Conservation (phyloP, 1,284 basidiomycete genomes). For the Rhodotorula sp. region DNA sequence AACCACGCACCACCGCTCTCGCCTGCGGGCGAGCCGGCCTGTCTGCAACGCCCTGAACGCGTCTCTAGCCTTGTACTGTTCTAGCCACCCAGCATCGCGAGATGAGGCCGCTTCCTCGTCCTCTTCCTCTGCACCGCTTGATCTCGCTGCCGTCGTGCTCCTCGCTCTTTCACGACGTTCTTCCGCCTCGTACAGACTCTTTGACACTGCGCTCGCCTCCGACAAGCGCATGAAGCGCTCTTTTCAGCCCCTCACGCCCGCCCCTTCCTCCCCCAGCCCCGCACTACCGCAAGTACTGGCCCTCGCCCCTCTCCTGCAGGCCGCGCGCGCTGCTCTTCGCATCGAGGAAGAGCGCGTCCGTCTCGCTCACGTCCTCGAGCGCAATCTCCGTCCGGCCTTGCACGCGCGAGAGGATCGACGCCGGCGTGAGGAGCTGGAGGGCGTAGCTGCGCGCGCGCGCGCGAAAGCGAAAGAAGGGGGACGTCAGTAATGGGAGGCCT, state of each 20-base stretch:
- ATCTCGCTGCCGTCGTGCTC: background rate
- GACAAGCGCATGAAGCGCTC: too few relatives aligned
- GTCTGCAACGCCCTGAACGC: too few relatives aligned
- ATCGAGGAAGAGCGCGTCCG: conserved; percentile 84
- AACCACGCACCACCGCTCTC: background rate
- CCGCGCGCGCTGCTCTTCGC: conserved; percentile 61
- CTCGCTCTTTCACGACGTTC: background rate
- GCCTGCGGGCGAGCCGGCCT: too few relatives aligned
- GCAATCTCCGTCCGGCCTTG: conserved; percentile 78
- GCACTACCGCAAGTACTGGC: conserved; percentile 37
- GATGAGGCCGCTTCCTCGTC: background rate
- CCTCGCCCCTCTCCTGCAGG: conserved; percentile 25
- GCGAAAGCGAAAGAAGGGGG: background rate
- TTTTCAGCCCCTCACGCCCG: background rate
- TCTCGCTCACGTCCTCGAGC: conserved; percentile 83
- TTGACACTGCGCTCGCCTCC: background rate
- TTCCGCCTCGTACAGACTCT: background rate
- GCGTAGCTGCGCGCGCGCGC: conserved; percentile 66
- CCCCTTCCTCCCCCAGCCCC: background rate
- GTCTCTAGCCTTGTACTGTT: too few relatives aligned
- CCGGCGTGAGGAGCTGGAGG: conserved; percentile 86
- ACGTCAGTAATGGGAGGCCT: too few relatives aligned
- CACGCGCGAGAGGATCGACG: conserved; percentile 80
- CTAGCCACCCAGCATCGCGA: too few relatives aligned
- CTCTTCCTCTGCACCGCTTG: background rate